Evolutionary conservation across 139 green algal species (phyloP).

Genomic region (Nannochloris sp.): DNA sequence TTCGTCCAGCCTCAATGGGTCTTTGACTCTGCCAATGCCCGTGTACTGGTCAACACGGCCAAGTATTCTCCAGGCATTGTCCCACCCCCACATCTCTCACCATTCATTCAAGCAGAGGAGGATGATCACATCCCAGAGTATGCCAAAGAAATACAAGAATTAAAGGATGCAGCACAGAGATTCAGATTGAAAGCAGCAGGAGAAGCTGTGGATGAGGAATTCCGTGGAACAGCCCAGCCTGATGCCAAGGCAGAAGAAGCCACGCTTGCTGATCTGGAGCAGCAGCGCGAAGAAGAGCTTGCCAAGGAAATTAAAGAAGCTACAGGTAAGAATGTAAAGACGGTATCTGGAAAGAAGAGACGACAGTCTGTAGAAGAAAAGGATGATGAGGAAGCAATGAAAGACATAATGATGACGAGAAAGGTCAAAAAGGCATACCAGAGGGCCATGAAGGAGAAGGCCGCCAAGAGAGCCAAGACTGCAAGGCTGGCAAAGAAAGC

Average conservation of each 20-base stretch:
- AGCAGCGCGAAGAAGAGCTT: slow-evolving; percentile 51
- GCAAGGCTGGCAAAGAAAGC: slow-evolving; percentile 40
- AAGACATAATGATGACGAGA: slow-evolving; percentile 83
- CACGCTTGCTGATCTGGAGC: slow-evolving; percentile 30
- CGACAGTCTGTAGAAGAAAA: slow-evolving; percentile 8
- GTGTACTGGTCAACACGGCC: slow-evolving; percentile 54
- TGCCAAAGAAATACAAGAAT: slow-evolving; percentile 50
- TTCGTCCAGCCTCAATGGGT: slow-evolving; percentile 99
- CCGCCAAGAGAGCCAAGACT: slow-evolving; percentile 46
- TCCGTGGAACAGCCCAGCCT: slow-evolving; percentile 23
- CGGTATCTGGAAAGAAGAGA: not conserved
- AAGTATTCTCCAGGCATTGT: slow-evolving; percentile 72
- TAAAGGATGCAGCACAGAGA: slow-evolving; percentile 68
- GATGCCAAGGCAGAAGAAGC: slow-evolving; percentile 15
- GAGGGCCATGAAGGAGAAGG: slow-evolving; percentile 48
- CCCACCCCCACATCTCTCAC: slow-evolving; percentile 90
- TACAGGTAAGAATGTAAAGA: not conserved
- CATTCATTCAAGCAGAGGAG: slow-evolving; percentile 86
- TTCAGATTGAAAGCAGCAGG: slow-evolving; percentile 43
- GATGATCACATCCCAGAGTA: slow-evolving; percentile 96
- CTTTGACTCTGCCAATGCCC: slow-evolving; percentile 86
- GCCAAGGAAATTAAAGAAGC: slow-evolving; percentile 43
- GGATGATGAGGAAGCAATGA: slow-evolving; percentile 58
- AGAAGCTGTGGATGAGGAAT: slow-evolving; percentile 15
- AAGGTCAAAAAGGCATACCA: slow-evolving; percentile 77